Percentiles rank a stretch among this genome's conserved stretches.
Conservation (phyloP, 148 eudicot species). For the Amaranthus cruentus region DNA sequence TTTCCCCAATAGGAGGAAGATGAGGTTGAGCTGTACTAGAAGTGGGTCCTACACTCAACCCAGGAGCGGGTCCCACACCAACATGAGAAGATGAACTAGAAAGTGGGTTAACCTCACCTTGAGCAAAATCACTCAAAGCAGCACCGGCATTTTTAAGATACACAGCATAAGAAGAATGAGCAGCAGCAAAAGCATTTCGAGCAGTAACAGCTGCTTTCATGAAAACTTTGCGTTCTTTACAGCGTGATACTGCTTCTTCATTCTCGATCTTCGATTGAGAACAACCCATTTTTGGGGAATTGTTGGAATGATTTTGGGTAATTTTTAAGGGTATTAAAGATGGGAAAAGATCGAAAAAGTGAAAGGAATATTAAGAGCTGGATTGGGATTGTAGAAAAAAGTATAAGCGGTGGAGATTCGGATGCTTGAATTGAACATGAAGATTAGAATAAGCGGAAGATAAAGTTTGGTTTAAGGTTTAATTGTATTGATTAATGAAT, state of each 20-base stretch:
- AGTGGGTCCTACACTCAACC: not conserved
- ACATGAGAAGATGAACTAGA: slow-evolving; percentile 18
- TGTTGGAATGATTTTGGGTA: not conserved
- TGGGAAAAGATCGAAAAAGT: no score
- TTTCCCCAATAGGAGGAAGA: slow-evolving; percentile 10
- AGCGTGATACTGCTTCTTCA: slow-evolving; percentile 71
- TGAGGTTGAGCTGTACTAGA: not conserved
- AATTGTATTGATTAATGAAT: no score
- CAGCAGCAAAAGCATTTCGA: slow-evolving; percentile 85
- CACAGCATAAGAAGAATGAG: slow-evolving; percentile 53
- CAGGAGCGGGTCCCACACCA: not conserved
- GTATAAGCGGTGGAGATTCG: not conserved
- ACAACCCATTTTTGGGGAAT: slow-evolving; percentile 52
- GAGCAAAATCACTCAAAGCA: slow-evolving; percentile 66
- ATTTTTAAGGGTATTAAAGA: not conserved
- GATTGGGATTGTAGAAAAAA: not conserved
- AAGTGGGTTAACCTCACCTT: slow-evolving; percentile 45
- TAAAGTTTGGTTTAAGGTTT: no score
- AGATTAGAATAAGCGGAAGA: not conserved
- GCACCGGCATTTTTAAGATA: slow-evolving; percentile 78
- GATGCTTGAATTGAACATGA: not conserved
- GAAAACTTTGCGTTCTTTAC: slow-evolving; percentile 60
- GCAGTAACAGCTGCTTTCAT: slow-evolving; percentile 58
- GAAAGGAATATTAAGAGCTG: not conserved
- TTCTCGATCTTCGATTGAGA: slow-evolving; percentile 91